Percentiles rank a stretch among this genome's conserved stretches.
Evolutionary conservation across 1,284 basidiomycete genomes (phyloP).

Genomic region (Cryptococcus maquisensis): DNA sequence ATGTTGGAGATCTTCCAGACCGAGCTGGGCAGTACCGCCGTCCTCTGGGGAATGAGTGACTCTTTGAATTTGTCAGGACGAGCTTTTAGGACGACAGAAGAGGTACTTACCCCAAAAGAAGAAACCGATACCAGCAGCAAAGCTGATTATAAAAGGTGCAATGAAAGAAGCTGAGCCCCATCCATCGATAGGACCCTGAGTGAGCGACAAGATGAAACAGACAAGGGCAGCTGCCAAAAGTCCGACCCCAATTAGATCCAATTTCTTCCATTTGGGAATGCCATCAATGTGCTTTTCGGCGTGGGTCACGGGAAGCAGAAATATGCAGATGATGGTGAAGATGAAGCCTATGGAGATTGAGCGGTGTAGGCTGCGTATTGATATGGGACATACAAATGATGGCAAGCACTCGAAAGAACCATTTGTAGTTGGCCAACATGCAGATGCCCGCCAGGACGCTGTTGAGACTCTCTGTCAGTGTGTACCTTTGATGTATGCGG

Average conservation of each 20-base stretch:
- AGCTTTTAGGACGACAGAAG: not conserved
- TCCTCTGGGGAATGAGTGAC: constrained; percentile 19
- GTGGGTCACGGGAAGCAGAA: constrained; percentile 31
- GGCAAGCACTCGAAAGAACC: constrained; percentile 45
- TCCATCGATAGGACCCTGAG: constrained; percentile 40
- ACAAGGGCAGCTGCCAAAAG: constrained; percentile 36
- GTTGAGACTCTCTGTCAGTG: not conserved
- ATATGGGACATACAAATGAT: constrained; percentile 21
- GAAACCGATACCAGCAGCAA: constrained; percentile 32
- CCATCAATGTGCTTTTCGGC: constrained; percentile 13
- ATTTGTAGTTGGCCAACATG: constrained; percentile 33
- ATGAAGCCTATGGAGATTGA: constrained; percentile 6
- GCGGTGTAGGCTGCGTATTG: not conserved
- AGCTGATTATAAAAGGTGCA: constrained; percentile 39
- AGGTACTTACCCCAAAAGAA: constrained; percentile 35
- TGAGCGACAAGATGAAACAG: constrained; percentile 44
- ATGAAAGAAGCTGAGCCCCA: constrained; percentile 44
- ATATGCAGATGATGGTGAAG: constrained; percentile 24
- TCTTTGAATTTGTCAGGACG: constrained; percentile 14
- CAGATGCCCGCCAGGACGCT: constrained; percentile 27
- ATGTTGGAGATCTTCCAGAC: constrained; percentile 39
- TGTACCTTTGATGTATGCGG: too few species aligned
- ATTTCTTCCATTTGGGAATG: constrained; percentile 35
- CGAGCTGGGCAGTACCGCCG: constrained; percentile 31
- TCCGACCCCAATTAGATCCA: constrained; percentile 42